Conservation (phyloP, 2,329 filamentous ascomycete genomes). For the Cladosporium halotolerans region DNA sequence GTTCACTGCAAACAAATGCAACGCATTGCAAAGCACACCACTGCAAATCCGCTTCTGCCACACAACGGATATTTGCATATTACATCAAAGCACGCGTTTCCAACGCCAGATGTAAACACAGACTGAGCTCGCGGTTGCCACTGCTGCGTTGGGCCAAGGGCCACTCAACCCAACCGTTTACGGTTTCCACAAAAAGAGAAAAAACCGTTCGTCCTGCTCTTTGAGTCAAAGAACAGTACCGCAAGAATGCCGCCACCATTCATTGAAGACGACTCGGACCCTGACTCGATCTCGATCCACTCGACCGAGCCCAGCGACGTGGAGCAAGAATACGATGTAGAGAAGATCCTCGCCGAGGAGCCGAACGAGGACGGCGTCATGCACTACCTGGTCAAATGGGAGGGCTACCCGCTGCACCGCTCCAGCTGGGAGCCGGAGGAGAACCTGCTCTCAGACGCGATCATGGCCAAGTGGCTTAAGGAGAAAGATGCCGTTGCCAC, state of each 20-base stretch:
- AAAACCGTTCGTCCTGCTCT: too few species aligned
- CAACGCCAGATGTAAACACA: too few species aligned
- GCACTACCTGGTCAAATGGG: slow-evolving; percentile 29
- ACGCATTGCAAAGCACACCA: too few species aligned
- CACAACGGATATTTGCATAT: too few species aligned
- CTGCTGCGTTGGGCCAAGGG: too few species aligned
- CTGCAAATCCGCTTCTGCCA: too few species aligned
- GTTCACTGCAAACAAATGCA: too few species aligned
- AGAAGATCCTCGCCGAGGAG: slow-evolving; percentile 25
- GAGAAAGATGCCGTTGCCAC: slow-evolving; percentile 11
- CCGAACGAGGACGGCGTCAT: slow-evolving; percentile 1
- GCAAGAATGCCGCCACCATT: slow-evolving; percentile 7
- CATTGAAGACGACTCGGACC: slow-evolving; percentile 16
- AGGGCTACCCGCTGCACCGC: slow-evolving; percentile 22
- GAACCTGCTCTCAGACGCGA: slow-evolving; percentile 13
- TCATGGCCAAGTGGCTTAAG: slow-evolving; percentile 20
- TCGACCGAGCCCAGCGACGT: slow-evolving; percentile 21
- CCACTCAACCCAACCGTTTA: too few species aligned
- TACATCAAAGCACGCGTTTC: too few species aligned
- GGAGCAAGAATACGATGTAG: slow-evolving; percentile 24
- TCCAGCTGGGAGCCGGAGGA: slow-evolving; percentile 27
- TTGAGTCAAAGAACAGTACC: too few species aligned
- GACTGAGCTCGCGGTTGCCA: too few species aligned
- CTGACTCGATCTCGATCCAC: slow-evolving; percentile 24
- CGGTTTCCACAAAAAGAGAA: too few species aligned